phyloP scores from a whole-genome alignment of 495 filamentous ascomycete genomes.

The Aspergillus leporis region DNA sequence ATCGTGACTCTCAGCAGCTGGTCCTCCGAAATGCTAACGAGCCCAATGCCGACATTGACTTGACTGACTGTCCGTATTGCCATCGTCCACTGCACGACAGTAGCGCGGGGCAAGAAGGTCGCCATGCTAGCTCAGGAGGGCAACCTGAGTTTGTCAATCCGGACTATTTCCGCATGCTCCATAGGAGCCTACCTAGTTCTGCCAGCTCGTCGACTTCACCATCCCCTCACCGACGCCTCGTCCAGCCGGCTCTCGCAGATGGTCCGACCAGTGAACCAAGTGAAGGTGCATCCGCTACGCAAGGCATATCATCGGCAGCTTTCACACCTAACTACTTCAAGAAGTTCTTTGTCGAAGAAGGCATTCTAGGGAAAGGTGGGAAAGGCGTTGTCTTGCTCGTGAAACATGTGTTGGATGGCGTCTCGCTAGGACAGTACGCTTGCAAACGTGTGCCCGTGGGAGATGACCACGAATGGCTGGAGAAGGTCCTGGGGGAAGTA shows the following conservation, averaged over 20 bases:
- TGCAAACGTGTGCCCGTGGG: conserved; percentile 97
- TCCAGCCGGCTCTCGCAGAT: conserved; percentile 45
- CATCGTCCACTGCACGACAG: conserved; percentile 70
- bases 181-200: conserved; percentile 58
- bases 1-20: conserved; percentile 80
- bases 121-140: conserved; percentile 31
- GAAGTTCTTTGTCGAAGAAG: conserved; percentile 85
- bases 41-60: conserved; percentile 40
- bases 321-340: conserved; percentile 93
- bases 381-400: conserved; percentile 94
- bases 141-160: conserved; percentile 78
- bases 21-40: conserved; percentile 67
- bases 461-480: conserved; percentile 92
- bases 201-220: conserved; percentile 46
- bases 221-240: conserved; percentile 54
- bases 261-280: conserved; percentile 31
- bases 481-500: conserved; percentile 91
- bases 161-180: conserved; percentile 92
- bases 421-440: conserved; percentile 85
- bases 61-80: conserved; percentile 82
- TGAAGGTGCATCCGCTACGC: conserved; percentile 54
- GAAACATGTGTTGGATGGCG: conserved; percentile 83
- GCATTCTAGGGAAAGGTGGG: conserved; percentile 81
- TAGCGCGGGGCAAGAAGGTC: conserved; percentile 38
- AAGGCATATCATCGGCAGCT: conserved; percentile 77